Evolutionary conservation across 495 filamentous ascomycete genomes (phyloP).

Genomic region (Aspergillus carlsbadensis): DNA sequence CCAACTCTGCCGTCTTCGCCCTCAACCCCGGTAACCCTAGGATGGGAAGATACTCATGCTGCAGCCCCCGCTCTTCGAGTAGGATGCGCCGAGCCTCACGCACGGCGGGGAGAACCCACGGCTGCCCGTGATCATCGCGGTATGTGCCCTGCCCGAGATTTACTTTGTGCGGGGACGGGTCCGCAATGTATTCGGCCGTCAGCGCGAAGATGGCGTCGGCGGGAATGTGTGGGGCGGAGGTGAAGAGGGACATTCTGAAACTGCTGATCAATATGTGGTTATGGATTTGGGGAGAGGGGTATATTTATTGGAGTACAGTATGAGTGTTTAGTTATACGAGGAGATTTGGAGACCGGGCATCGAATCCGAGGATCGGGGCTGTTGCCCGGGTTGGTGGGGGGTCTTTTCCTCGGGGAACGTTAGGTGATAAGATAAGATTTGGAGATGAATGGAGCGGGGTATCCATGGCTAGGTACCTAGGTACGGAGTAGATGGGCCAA

Average conservation of each 20-base stretch:
- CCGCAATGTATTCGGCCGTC: constrained; percentile 32
- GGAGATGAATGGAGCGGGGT: too few relatives aligned
- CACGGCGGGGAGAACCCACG: constrained; percentile 42
- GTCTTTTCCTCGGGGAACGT: too few relatives aligned
- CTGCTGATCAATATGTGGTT: too few relatives aligned
- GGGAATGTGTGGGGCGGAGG: constrained; percentile 24
- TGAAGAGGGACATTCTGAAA: constrained; percentile 19
- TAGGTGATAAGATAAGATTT: too few relatives aligned
- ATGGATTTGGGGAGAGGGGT: too few relatives aligned
- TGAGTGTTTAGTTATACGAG: too few relatives aligned
- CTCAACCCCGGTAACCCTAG: constrained; percentile 29
- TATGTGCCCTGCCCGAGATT: constrained; percentile 41
- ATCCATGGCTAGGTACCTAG: too few relatives aligned
- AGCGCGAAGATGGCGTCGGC: constrained; percentile 39
- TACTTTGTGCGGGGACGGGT: constrained; percentile 31
- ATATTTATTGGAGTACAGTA: too few relatives aligned
- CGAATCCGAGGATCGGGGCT: too few relatives aligned
- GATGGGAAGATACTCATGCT: constrained; percentile 42
- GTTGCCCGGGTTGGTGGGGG: too few relatives aligned
- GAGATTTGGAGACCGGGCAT: too few relatives aligned
- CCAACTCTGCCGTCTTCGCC: constrained; percentile 19
- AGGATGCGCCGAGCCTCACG: constrained; percentile 19
- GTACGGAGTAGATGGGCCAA: too few relatives aligned
- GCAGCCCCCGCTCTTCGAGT: constrained; percentile 6
- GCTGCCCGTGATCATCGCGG: constrained; percentile 36